Base-by-base conservation (phyloP, 331 rosid species). In the Quercus tomentella region DNA sequence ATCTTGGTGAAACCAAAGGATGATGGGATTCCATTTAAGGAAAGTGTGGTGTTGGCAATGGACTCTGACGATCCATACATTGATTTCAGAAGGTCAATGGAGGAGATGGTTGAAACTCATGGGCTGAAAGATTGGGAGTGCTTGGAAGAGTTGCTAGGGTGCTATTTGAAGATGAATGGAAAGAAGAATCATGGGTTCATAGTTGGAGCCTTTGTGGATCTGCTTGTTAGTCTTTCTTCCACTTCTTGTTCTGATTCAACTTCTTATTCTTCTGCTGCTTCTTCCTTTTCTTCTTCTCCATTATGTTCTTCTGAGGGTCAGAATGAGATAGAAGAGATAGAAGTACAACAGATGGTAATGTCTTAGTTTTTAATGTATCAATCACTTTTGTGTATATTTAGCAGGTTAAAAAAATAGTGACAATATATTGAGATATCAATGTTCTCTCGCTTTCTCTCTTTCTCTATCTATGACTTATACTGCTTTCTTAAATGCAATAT, bases 1-100 rank as follows among this genome's bases (percentile, higher is more conserved):
- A 90, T 94, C 31, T 41, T 94, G 20, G 93, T 87, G 43, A 84
- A 81, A 56, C 80, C 89, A 7, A 88, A 86, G 74, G 77, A 74
- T 0, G 25, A 26, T 21, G 82, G 66, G 3, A 65, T 82, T 69
- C 89, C 83, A 1, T 89, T 86, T 31, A 80, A 86, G 31, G 98
- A 92, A 68, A 92, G 96, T 72, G 88, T 87, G 60, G 86, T 87
- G 6, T 26, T 90, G 33, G 89, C 91, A 4, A 81, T 94, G 84
- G 97, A 92, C 1, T 94, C 98, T 7, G 87, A 84, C 26, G 91
- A 94, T 77, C 96, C 93, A 16, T 90, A 87, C 31, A 76, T 75
- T 7, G 98, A 94, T 69, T 92, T 94, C 43, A 81, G 84, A 72
- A 87, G 75, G 71, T 94, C 98, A 28, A 94, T 94, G 98, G 94